Conservation (phyloP, 2,329 filamentous ascomycete genomes). For the Aspergillus puulaauensis region DNA sequence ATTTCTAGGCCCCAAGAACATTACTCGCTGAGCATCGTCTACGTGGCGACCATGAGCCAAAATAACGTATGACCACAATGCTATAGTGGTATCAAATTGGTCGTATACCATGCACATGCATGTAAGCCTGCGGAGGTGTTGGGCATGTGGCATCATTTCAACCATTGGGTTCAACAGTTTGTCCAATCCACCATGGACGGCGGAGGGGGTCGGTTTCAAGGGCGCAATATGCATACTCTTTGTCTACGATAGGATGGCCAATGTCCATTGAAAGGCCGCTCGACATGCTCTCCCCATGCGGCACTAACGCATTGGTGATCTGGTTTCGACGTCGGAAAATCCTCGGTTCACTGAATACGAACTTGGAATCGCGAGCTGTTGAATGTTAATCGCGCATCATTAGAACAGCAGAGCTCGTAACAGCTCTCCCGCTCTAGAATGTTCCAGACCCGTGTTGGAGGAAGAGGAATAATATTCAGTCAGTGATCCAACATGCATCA, state of each 20-base stretch:
- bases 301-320: neutral
- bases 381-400: no score
- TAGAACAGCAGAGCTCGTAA: neutral
- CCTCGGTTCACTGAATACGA: neutral
- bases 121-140: neutral
- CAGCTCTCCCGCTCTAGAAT: neutral
- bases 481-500: neutral
- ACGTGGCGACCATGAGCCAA: neutral
- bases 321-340: neutral
- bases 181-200: neutral
- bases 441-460: neutral
- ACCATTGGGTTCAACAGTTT: neutral
- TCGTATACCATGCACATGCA: neutral
- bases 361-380: neutral
- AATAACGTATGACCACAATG: neutral
- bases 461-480: neutral
- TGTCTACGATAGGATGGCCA: neutral
- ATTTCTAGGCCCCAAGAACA: neutral
- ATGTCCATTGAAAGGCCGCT: neutral
- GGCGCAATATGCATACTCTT: neutral
- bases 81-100: neutral
- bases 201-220: neutral
- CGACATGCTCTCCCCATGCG: neutral
- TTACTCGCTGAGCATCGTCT: neutral
- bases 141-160: neutral